Evolutionary conservation across 257 asterid species (phyloP), one percentile per base, ranked within the genome.

Genomic region (Solanum pennellii): DNA sequence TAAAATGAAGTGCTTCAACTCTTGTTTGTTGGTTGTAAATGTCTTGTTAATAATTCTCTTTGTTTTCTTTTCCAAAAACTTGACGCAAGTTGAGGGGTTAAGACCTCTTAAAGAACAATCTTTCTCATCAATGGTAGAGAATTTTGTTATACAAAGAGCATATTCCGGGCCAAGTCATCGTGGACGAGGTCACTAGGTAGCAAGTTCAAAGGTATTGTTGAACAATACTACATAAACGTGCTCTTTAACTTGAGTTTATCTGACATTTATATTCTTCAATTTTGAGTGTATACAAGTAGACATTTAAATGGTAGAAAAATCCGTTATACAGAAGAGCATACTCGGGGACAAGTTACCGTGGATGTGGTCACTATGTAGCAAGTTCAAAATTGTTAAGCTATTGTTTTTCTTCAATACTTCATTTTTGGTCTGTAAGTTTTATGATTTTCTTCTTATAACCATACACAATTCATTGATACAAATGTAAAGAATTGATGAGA

Each of bases 101-200:
- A 83, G 74, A 56, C 33, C 86, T 10, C 44, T 83, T 33, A 82
- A 82, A 52, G 72, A 82, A 27, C 86, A 82, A 35, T 6, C 86
- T 33, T 83, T 83, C 72, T 37, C 49, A 5, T 33, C 86, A 37
- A 44, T 23, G 49, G 73, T 83, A 20, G 33, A 56, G 3, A 83
- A 83, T 31, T 83, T 83, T 8, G 12, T 52, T 10, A 20, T 56
- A n/a, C 72, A 35, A 42, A 35, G 49, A 83, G 73, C 86, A 52
- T 83, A 83, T 27, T 83, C 86, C 2, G 86, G 86, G 47, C 86
- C 74, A 83, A 83, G 86, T 60, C 86, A 59, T 56, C 86, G 86
- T 11, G 86, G 86, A 49, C 29, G 73, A 33, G 86, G 86, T 83
- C 86, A 56, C 86, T 83, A 83, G 47, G 47, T 77, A 76, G 23